Percentiles rank a stretch among this genome's conserved stretches.
phyloP scores from a whole-genome alignment of 1,284 basidiomycete genomes.

The Trichosporon sp. region DNA sequence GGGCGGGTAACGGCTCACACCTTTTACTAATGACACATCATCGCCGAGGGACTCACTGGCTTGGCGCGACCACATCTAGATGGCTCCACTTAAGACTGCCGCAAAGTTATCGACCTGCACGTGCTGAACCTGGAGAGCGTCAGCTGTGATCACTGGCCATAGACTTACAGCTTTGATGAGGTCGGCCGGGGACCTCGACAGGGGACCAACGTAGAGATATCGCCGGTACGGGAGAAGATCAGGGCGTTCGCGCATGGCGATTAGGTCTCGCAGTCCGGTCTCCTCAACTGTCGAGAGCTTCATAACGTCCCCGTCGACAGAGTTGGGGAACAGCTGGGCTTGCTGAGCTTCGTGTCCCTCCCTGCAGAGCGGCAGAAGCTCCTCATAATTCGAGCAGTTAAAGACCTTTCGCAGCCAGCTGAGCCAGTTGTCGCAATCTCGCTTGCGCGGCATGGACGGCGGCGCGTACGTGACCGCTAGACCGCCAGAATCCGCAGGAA shows the following conservation, averaged over 20 bases:
- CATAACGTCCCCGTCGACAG: not conserved
- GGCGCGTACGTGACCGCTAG: slow-evolving; percentile 27
- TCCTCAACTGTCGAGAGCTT: slow-evolving; percentile 19
- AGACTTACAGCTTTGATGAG: not conserved
- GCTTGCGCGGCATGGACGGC: slow-evolving; percentile 16
- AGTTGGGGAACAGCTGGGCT: not conserved
- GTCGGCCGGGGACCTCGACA: slow-evolving; percentile 1
- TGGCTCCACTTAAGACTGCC: slow-evolving; percentile 25
- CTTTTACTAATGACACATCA: slow-evolving; percentile 26
- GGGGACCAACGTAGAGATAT: slow-evolving; percentile 30
- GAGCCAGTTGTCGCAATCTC: slow-evolving; percentile 23
- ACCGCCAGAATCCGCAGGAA: slow-evolving; percentile 9
- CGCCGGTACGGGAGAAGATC: slow-evolving; percentile 31
- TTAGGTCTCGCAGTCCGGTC: slow-evolving; percentile 26
- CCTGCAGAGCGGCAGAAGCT: slow-evolving; percentile 21
- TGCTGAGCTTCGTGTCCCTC: not conserved
- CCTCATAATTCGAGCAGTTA: slow-evolving; percentile 13
- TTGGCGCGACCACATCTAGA: not conserved
- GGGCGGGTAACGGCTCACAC: slow-evolving; percentile 19
- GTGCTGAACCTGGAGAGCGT: slow-evolving; percentile 22
- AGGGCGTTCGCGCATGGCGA: slow-evolving; percentile 25
- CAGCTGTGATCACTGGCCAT: not conserved
- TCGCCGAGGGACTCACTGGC: slow-evolving; percentile 19
- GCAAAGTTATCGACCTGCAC: slow-evolving; percentile 29
- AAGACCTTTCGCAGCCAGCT: slow-evolving; percentile 23